These are phyloP conservation scores for Solanum corneliomulleri DNA, from an alignment of 257 asterid species.

Conservation along the genomic window DNA sequence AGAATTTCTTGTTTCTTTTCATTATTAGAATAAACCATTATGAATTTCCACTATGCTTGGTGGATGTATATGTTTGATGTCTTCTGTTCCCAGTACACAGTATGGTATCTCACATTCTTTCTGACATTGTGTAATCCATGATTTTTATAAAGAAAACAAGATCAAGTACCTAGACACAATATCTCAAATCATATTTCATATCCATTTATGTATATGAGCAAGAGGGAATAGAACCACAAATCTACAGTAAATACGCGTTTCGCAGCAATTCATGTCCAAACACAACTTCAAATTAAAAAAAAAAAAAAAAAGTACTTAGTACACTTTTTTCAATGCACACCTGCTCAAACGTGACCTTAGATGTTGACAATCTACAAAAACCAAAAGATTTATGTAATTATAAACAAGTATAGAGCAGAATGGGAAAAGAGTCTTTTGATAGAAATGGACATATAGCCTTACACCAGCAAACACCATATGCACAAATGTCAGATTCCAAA, in stretches of 20 bases:
- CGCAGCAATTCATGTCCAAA: neutral
- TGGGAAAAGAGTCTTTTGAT: neutral
- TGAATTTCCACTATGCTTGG: neutral
- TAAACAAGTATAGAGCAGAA: neutral
- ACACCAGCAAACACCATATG: neutral
- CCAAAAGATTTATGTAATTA: neutral
- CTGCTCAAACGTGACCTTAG: neutral
- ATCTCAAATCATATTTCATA: neutral
- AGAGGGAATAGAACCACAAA: neutral
- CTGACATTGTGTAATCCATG: neutral
- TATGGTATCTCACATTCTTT: neutral
- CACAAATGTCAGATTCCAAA: neutral
- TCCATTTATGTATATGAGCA: neutral
- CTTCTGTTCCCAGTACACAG: neutral
- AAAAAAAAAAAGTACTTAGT: neutral
- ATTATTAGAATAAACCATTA: neutral
- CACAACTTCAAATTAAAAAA: neutral
- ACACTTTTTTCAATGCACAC: neutral
- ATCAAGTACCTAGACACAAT: neutral
- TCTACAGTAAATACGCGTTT: neutral
- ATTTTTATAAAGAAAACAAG: neutral
- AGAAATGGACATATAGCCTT: neutral
- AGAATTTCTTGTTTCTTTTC: neutral
- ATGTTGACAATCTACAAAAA: neutral
- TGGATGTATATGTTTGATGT: neutral